Evolutionary conservation across 2,329 filamentous ascomycete genomes (phyloP).

Genomic region (Nannizziopsis arthrosporioides): DNA sequence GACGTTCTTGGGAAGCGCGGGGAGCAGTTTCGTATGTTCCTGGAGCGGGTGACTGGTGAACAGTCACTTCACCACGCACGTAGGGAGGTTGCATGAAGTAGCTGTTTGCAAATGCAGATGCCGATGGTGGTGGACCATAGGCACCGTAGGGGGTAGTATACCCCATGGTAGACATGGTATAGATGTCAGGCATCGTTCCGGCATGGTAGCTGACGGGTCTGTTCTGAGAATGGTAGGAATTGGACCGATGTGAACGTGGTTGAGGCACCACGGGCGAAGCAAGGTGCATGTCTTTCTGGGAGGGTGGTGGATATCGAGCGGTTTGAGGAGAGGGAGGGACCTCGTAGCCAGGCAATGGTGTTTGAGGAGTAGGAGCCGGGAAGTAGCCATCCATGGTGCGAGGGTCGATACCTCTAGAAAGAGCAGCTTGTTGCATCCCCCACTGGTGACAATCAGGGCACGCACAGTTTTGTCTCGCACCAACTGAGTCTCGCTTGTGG

Average conservation of each 20-base stretch:
- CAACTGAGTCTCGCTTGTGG: conserved; percentile 22
- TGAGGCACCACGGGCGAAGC: conserved; percentile 19
- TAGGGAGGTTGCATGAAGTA: conserved; percentile 27
- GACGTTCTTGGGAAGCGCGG: conserved; percentile 7
- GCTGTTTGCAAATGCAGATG: conserved; percentile 27
- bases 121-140: conserved; percentile 28
- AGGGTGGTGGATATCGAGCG: conserved; percentile 21
- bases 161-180: conserved; percentile 21
- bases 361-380: conserved; percentile 5
- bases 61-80: conserved; percentile 21
- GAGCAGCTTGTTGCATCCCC: conserved; percentile 23
- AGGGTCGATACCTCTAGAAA: conserved; percentile 19
- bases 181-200: conserved; percentile 24
- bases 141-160: conserved; percentile 17
- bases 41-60: conserved; percentile 9
- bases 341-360: conserved; percentile 15
- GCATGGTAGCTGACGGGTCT: conserved; percentile 32
- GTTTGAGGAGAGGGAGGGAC: conserved; percentile 22
- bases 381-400: conserved; percentile 24
- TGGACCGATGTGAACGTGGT: conserved; percentile 21
- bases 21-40: conserved; percentile 13
- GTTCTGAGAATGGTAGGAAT: conserved; percentile 26
- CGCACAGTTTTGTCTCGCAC: conserved; percentile 17
- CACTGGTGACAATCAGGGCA: conserved; percentile 29
- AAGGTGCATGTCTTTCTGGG: conserved; percentile 25